Conservation (phyloP, 106 monocot species). For the Triglochin maritima region DNA sequence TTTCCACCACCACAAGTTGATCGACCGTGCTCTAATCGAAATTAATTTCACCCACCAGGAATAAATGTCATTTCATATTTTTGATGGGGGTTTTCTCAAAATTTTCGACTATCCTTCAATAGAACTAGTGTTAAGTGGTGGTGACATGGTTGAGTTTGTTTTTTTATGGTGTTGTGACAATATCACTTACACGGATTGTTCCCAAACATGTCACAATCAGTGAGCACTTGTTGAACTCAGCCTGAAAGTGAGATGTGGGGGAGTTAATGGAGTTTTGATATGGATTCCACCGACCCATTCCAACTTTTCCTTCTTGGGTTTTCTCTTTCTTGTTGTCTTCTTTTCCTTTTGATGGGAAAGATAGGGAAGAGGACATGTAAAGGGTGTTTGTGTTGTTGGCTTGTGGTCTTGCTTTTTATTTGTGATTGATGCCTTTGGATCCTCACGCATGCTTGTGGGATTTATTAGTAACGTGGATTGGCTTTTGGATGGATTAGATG, state of each 20-base stretch:
- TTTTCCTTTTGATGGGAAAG: neutral
- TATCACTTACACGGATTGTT: neutral
- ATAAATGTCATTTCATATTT: neutral
- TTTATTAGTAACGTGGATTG: neutral
- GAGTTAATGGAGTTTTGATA: neutral
- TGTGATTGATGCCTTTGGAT: too few relatives aligned
- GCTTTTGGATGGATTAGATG: too few relatives aligned
- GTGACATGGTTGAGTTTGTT: neutral
- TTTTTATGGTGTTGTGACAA: neutral
- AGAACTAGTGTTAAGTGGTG: neutral
- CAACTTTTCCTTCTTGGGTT: neutral
- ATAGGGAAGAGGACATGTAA: neutral
- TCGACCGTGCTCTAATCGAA: too few relatives aligned
- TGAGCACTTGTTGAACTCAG: neutral
- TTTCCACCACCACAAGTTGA: too few relatives aligned
- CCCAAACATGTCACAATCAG: neutral
- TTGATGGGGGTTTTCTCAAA: neutral
- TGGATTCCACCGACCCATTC: neutral
- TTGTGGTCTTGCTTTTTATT: too few relatives aligned
- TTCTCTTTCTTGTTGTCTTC: neutral
- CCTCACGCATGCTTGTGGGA: neutral
- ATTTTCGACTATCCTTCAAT: neutral
- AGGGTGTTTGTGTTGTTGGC: neutral
- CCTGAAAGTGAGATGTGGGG: neutral
- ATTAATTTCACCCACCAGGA: neutral